phyloP scores from a whole-genome alignment of 441 rosid species.

The Raphanus hybrid region DNA sequence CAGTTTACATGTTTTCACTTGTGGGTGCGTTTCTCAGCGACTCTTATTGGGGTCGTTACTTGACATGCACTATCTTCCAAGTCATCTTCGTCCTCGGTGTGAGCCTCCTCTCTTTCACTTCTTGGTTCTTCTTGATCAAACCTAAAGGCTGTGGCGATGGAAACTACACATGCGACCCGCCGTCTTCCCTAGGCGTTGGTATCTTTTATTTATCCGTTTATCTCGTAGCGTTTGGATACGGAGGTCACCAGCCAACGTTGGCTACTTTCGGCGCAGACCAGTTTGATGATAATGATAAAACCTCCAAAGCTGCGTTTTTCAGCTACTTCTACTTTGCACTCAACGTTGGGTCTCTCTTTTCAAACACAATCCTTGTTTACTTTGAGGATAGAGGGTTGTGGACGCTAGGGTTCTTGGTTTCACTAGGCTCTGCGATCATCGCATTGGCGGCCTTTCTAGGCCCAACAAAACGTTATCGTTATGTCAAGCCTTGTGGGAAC shows the following conservation, averaged over 20 bases:
- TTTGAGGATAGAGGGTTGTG: slow-evolving; percentile 79
- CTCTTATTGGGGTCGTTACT: slow-evolving; percentile 92
- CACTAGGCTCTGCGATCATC: slow-evolving; percentile 62
- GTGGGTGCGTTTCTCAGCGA: slow-evolving; percentile 93
- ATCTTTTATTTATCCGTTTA: slow-evolving; percentile 72
- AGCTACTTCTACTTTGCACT: slow-evolving; percentile 89
- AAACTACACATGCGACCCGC: slow-evolving; percentile 41
- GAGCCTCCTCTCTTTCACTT: slow-evolving; percentile 57
- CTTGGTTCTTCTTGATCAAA: slow-evolving; percentile 67
- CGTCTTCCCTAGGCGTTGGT: slow-evolving; percentile 53
- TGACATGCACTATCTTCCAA: slow-evolving; percentile 49
- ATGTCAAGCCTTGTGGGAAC: slow-evolving; percentile 71
- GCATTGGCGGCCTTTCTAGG: slow-evolving; percentile 57
- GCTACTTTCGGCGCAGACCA: slow-evolving; percentile 96
- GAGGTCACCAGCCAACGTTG: slow-evolving; percentile 89
- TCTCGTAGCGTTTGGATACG: slow-evolving; percentile 81
- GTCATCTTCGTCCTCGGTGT: slow-evolving; percentile 55
- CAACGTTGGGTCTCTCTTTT: slow-evolving; percentile 78
- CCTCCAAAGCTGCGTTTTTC: slow-evolving; percentile 68
- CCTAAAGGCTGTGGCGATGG: slow-evolving; percentile 84
- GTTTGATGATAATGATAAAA: slow-evolving; percentile 53
- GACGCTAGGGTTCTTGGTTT: slow-evolving; percentile 77
- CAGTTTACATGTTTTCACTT: slow-evolving; percentile 85
- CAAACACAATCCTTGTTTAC: slow-evolving; percentile 83
- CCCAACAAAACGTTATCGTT: slow-evolving; percentile 55